These are phyloP conservation scores for Cinchona pubescens DNA, from an alignment of 257 asterid genomes.

Conservation along the genomic window DNA sequence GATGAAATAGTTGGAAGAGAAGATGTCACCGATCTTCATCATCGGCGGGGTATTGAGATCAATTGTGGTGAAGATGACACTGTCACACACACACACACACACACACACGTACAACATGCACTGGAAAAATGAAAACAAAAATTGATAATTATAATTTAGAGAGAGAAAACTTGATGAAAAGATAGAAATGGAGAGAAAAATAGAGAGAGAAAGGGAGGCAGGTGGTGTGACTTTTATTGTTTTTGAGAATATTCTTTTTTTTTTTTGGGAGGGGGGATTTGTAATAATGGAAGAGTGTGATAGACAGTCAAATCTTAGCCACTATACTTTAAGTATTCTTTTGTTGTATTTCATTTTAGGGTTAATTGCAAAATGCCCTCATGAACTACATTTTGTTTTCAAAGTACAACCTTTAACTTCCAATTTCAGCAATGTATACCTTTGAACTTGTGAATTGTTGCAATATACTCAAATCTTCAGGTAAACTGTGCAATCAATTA, in stretches of 20 bases:
- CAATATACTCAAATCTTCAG: no score
- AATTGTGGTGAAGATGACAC: conserved; percentile 34
- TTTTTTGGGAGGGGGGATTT: no score
- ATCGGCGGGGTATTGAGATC: conserved; percentile 51
- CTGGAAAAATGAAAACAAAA: conserved; percentile 14
- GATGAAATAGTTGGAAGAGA: conserved; percentile 33
- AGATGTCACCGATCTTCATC: conserved; percentile 56
- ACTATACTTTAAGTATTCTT: no score
- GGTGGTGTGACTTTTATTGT: conserved; percentile 13
- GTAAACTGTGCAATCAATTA: no score
- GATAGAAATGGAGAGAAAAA: conserved; percentile 12
- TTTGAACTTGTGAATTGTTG: no score
- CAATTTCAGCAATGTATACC: no score
- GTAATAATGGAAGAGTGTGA: conserved; percentile 14
- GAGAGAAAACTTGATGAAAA: background rate
- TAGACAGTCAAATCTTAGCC: conserved; percentile 22
- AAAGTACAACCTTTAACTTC: no score
- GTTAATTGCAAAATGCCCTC: no score
- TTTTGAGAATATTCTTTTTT: no score
- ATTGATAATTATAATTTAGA: conserved; percentile 20
- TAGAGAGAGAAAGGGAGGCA: conserved; percentile 11
- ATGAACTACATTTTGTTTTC: no score
- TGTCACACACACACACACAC: no score
- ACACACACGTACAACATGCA: conserved; percentile 25
- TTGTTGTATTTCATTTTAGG: no score